Evolutionary conservation across 306 rosid genomes (phyloP).

Genomic region (Corylus americana): DNA sequence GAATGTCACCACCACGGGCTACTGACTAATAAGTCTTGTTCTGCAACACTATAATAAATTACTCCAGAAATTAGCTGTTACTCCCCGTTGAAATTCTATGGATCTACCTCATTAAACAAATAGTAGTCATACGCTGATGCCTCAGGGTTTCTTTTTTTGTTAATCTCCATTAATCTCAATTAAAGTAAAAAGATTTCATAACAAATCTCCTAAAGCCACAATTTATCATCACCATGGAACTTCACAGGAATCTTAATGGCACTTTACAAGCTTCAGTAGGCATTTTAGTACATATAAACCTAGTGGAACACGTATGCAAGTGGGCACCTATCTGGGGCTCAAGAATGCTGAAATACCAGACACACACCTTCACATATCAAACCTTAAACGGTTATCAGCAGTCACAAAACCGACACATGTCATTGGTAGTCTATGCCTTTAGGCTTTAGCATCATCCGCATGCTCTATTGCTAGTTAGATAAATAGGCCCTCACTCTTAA

Average conservation of each 20-base stretch:
- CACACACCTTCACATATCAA: background rate
- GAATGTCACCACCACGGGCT: too few species aligned
- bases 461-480: background rate
- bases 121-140: background rate
- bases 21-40: background rate
- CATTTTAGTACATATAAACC: background rate
- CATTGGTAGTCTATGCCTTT: background rate
- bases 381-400: conserved; percentile 6
- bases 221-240: too few species aligned
- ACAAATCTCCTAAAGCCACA: background rate
- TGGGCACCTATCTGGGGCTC: background rate
- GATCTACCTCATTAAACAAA: background rate
- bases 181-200: too few species aligned
- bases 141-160: too few species aligned
- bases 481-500: background rate
- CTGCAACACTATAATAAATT: too few species aligned
- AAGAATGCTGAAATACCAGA: background rate
- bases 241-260: too few species aligned
- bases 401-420: background rate
- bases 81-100: background rate
- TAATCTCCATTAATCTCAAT: background rate
- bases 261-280: background rate
- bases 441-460: background rate
- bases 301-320: background rate
- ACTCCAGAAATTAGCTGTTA: background rate